These are phyloP conservation scores for Xylariaceae sp. DNA, from an alignment of 2,329 filamentous ascomycete species.

Conservation along the genomic window DNA sequence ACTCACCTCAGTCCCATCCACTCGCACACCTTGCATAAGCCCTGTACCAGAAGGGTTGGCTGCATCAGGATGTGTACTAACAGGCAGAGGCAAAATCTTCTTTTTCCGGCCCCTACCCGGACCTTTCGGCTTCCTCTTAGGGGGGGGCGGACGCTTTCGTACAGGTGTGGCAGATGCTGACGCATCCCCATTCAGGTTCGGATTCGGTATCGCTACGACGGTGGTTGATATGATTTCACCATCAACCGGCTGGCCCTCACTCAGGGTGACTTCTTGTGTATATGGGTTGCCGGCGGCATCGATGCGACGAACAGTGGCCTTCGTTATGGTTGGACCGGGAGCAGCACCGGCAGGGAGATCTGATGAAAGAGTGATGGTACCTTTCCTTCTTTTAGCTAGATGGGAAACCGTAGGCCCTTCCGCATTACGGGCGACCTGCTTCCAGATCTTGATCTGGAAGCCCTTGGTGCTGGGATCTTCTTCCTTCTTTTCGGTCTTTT, in stretches of 20 bases:
- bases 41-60: slow-evolving; percentile 48
- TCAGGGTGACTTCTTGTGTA: slow-evolving; percentile 82
- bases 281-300: slow-evolving; percentile 83
- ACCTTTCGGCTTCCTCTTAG: slow-evolving; percentile 82
- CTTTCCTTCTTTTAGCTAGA: slow-evolving; percentile 68
- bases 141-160: slow-evolving; percentile 73
- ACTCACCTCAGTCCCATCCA: slow-evolving; percentile 48
- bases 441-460: slow-evolving; percentile 66
- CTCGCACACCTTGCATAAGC: slow-evolving; percentile 47
- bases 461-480: slow-evolving; percentile 63
- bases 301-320: slow-evolving; percentile 78
- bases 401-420: slow-evolving; percentile 61
- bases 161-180: slow-evolving; percentile 52
- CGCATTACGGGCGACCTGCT: slow-evolving; percentile 65
- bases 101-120: slow-evolving; percentile 81
- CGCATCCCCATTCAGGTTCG: slow-evolving; percentile 62
- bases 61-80: slow-evolving; percentile 43
- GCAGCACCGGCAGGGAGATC: slow-evolving; percentile 55
- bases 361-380: slow-evolving; percentile 63
- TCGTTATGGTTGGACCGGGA: slow-evolving; percentile 67
- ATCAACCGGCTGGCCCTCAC: slow-evolving; percentile 79
- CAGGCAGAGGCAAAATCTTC: slow-evolving; percentile 59
- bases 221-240: slow-evolving; percentile 77
- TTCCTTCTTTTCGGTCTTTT: slow-evolving; percentile 68
- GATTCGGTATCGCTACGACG: slow-evolving; percentile 58